A percentile compares a stretch with the other conserved stretches of the same genome.
Conservation (phyloP, 2,329 filamentous ascomycete genomes). For the Stemphylium lycopersici region DNA sequence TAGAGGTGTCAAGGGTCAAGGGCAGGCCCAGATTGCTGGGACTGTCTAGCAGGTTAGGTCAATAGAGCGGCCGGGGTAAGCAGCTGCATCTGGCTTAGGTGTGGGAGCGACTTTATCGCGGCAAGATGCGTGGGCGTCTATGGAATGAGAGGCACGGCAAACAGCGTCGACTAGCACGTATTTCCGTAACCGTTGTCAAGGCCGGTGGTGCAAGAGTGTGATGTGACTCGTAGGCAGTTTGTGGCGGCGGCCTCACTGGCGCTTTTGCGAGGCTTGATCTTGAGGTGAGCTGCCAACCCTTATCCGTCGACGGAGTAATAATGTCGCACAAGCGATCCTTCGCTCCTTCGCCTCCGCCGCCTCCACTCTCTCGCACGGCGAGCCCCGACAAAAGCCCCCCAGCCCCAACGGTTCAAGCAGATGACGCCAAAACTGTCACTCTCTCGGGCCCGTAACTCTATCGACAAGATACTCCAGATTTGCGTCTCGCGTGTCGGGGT, state of each 20-base stretch:
- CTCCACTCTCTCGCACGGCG: slow-evolving; percentile 2
- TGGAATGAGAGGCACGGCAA: no score
- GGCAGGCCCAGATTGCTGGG: slow-evolving; percentile 16
- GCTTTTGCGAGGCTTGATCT: no score
- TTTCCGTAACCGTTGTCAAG: background rate
- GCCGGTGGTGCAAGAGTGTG: background rate
- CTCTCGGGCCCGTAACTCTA: slow-evolving; percentile 6
- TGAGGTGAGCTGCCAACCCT: no score
- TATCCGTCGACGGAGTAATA: no score
- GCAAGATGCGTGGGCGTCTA: no score
- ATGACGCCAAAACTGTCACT: slow-evolving; percentile 9
- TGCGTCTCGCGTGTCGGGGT: slow-evolving; percentile 11
- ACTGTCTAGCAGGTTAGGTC: slow-evolving; percentile 3
- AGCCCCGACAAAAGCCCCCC: slow-evolving; percentile 2
- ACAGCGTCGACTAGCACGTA: slow-evolving; percentile 1
- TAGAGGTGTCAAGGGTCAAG: slow-evolving; percentile 15
- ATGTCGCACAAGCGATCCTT: slow-evolving; percentile 2
- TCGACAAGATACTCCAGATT: slow-evolving; percentile 12
- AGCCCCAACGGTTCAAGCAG: slow-evolving; percentile 1
- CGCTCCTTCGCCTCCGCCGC: slow-evolving; percentile 3
- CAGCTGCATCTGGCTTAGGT: slow-evolving; percentile 12
- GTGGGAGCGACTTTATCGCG: slow-evolving; percentile 10
- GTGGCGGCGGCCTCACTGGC: no score
- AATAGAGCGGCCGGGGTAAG: slow-evolving; percentile 7
- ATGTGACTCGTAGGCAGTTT: no score